A percentile compares a stretch with the other conserved stretches of the same genome.
These are phyloP conservation scores for Kwoniella dendrophila DNA, from an alignment of 768 basidiomycete species.

Conservation along the genomic window DNA sequence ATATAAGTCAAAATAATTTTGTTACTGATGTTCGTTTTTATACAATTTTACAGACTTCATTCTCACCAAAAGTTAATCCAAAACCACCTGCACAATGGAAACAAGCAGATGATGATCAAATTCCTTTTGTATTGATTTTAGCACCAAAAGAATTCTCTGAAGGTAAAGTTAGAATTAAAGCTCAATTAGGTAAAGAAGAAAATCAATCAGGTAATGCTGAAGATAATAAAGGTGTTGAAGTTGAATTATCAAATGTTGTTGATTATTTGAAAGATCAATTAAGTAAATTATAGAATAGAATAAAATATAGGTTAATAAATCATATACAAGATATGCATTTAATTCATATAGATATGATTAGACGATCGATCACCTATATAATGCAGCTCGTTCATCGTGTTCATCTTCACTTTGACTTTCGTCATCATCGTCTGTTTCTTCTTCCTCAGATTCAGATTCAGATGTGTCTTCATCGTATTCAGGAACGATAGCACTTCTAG, in stretches of 20 bases:
- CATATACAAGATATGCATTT: too few relatives aligned
- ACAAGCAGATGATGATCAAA: slow-evolving; percentile 84
- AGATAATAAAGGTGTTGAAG: slow-evolving; percentile 67
- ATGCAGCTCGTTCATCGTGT: slow-evolving; percentile 2
- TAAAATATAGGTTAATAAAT: too few relatives aligned
- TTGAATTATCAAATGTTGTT: slow-evolving; percentile 67
- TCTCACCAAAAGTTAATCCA: slow-evolving; percentile 87
- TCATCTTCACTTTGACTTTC: slow-evolving; percentile 14
- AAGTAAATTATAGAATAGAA: slow-evolving; percentile 9
- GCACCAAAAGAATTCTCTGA: slow-evolving; percentile 80
- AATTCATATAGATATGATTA: too few relatives aligned
- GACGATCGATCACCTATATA: too few relatives aligned
- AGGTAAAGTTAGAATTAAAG: slow-evolving; percentile 86
- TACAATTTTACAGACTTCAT: slow-evolving; percentile 70
- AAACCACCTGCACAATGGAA: slow-evolving; percentile 85
- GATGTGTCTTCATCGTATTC: slow-evolving; percentile 39
- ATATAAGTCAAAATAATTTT: too few relatives aligned
- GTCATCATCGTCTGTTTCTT: slow-evolving; percentile 1
- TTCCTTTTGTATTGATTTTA: slow-evolving; percentile 90
- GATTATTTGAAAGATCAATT: slow-evolving; percentile 61
- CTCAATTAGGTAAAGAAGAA: slow-evolving; percentile 72
- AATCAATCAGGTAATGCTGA: slow-evolving; percentile 57
- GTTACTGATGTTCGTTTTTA: background rate
- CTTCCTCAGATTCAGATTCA: slow-evolving; percentile 18
- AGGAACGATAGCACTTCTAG: slow-evolving; percentile 43